Conservation (phyloP, 352 stramenopile species). For the Pilasporangium apinafurcum region DNA sequence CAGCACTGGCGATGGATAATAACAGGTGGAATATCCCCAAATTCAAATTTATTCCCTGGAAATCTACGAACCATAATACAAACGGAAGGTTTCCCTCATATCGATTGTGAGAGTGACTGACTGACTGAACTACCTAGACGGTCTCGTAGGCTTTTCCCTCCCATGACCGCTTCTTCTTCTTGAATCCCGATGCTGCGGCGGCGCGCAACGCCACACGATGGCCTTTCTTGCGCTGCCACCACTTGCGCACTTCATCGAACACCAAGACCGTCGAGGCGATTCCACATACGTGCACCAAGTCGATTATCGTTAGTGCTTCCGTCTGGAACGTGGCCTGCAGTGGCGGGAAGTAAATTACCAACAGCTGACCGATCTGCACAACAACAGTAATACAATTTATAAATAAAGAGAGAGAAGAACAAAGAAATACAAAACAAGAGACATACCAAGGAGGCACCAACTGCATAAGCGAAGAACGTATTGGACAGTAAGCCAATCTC, state of each 20-base stretch:
- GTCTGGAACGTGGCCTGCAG: conserved; percentile 97
- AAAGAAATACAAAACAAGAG: not conserved
- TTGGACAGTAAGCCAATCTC: conserved; percentile 91
- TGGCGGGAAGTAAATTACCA: conserved; percentile 95
- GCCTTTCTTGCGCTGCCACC: conserved; percentile 33
- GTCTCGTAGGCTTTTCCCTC: conserved; percentile 62
- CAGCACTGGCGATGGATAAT: too few species aligned
- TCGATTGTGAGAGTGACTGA: too few species aligned
- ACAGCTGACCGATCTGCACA: conserved; percentile 84
- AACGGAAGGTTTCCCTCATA: not conserved
- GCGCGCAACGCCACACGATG: conserved; percentile 27
- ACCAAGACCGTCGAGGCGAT: conserved; percentile 92
- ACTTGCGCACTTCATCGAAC: conserved; percentile 94
- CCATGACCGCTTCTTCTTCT: conserved; percentile 70
- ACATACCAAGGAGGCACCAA: conserved; percentile 84
- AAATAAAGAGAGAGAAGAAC: not conserved
- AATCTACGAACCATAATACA: too few species aligned
- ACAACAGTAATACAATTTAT: not conserved
- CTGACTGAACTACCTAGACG: conserved; percentile 20
- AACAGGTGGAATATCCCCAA: too few species aligned
- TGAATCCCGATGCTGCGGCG: conserved; percentile 29
- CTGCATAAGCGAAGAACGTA: conserved; percentile 90
- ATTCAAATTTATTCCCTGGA: conserved; percentile 8
- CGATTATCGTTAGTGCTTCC: conserved; percentile 87
- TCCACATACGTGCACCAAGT: conserved; percentile 91